These are phyloP conservation scores for Pezicula carpinea DNA, from an alignment of 2,329 filamentous ascomycete species.

Conservation along the genomic window DNA sequence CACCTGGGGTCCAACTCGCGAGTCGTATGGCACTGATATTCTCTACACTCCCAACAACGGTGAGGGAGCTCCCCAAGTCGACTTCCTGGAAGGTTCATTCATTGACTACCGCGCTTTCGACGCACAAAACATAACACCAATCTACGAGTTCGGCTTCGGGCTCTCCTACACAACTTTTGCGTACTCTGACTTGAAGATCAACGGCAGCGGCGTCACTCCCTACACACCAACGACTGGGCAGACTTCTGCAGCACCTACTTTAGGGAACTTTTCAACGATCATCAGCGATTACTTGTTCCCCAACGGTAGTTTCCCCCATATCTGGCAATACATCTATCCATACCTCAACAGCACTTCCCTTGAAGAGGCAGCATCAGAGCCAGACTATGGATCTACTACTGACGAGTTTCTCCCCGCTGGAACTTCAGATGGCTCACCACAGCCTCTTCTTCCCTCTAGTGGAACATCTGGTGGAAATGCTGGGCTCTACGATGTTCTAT, in stretches of 20 bases:
- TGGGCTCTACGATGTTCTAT: slow-evolving; percentile 49
- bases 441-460: slow-evolving; percentile 42
- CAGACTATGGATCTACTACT: slow-evolving; percentile 23
- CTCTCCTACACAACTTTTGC: slow-evolving; percentile 76
- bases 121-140: slow-evolving; percentile 53
- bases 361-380: slow-evolving; percentile 43
- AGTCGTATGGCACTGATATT: slow-evolving; percentile 37
- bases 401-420: slow-evolving; percentile 35
- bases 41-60: slow-evolving; percentile 61
- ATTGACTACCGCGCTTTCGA: slow-evolving; percentile 81
- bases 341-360: slow-evolving; percentile 46
- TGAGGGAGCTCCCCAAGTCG: slow-evolving; percentile 59
- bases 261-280: slow-evolving; percentile 59
- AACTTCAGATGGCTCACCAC: slow-evolving; percentile 39
- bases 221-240: slow-evolving; percentile 51
- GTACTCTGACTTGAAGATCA: slow-evolving; percentile 61
- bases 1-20: slow-evolving; percentile 65
- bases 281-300: slow-evolving; percentile 67
- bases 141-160: slow-evolving; percentile 79
- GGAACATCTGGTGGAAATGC: slow-evolving; percentile 51
- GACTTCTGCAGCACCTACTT: slow-evolving; percentile 57
- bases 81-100: slow-evolving; percentile 74
- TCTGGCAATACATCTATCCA: slow-evolving; percentile 50
- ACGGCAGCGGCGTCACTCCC: slow-evolving; percentile 13
- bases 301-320: slow-evolving; percentile 40